Base-by-base conservation (phyloP, 192 early-diverging fungal species). In the Linnemannia elongata region DNA sequence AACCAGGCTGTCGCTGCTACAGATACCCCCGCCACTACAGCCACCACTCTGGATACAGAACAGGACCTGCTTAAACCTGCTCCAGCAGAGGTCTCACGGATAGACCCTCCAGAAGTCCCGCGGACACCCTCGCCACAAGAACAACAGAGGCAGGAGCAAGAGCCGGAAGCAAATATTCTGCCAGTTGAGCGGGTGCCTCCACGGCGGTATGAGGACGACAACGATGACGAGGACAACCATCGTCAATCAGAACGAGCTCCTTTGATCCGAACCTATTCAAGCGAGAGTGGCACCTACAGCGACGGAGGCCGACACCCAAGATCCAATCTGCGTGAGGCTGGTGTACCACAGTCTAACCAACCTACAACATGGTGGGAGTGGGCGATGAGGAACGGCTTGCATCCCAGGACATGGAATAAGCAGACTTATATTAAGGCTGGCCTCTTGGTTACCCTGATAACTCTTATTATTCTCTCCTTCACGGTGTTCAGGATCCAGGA, bases 401-500 rank as follows among this genome's bases (percentile, higher is more conserved):
- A 87, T 55, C 85, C 85, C 20, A 76, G 79, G 42, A 87, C 79
- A 49, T 87, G 85, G 85, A 71, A 12, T 15, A 13, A 52, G 36
- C 79, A 87, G 76, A 87, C 85, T 15, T 87, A 78, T 15, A 74
- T 87, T 52, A 87, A 81, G 54, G 79, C 80, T 17, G 68, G 20
- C 2, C 54, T 87, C 22, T 24, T 87, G 6, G 60, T 68, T 6
- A 78, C 72, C 15, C 13, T 87, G 72, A 3, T 87, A 30, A 87
- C 85, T 0, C 52, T 87, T 22, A 69, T 87, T 35, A 74, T 87
- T 12, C 36, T 87, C 22, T 81, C 85, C 8, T 81, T 87, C 39
- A 87, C 85, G 36, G 89, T 90, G 3, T 86, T 90, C 47, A 79
- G 79, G 22, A 68, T 90, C 44, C 89, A 90, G 57, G 82, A 90